Conservation (phyloP, 371 early-diverging fungal species). For the Funneliformis caledonium region DNA sequence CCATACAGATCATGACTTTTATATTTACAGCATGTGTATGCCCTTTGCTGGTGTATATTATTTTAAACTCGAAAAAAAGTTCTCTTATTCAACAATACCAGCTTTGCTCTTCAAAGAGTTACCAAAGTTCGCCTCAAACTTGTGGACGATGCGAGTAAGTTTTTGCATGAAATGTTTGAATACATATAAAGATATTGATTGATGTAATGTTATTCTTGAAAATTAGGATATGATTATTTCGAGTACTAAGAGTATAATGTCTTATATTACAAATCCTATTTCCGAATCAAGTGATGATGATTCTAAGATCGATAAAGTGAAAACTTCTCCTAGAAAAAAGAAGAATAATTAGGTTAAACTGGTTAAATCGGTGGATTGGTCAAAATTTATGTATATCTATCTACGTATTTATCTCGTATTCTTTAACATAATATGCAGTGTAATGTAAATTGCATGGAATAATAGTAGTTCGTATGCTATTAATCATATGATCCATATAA, state of each 20-base stretch:
- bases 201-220: slow-evolving; percentile 8
- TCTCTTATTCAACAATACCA: slow-evolving; percentile 17
- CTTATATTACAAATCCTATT: slow-evolving; percentile 18
- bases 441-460: too few species aligned
- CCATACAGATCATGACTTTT: slow-evolving; percentile 27
- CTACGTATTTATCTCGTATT: too few species aligned
- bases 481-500: too few species aligned
- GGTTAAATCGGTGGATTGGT: too few species aligned
- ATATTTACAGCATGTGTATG: slow-evolving; percentile 30
- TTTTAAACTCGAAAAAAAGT: slow-evolving; percentile 28
- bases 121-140: slow-evolving; percentile 22
- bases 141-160: slow-evolving; percentile 31
- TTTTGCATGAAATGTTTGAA: neutral
- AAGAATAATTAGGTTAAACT: neutral
- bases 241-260: slow-evolving; percentile 27
- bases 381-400: too few species aligned
- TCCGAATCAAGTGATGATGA: slow-evolving; percentile 4
- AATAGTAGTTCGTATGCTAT: too few species aligned
- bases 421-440: too few species aligned
- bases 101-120: slow-evolving; percentile 31
- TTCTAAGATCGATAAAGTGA: slow-evolving; percentile 12
- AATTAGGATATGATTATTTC: slow-evolving; percentile 36
- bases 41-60: slow-evolving; percentile 23
- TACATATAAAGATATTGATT: neutral
- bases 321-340: slow-evolving; percentile 19